Conservation (phyloP, 305 asterid species). For the Rubia peregrina region DNA sequence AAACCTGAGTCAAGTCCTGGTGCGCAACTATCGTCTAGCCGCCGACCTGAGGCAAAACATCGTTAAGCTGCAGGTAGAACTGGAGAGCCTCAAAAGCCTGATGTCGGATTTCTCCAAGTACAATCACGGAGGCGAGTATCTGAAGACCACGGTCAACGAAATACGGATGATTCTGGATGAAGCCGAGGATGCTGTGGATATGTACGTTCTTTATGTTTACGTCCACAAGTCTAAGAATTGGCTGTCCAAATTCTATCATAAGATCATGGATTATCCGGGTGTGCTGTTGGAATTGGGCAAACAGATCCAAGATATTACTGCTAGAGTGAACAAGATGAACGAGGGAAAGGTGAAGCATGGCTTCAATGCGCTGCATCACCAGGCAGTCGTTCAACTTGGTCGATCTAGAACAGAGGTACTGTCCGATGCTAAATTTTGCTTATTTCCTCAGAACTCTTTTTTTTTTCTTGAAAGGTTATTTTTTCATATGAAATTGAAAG, state of each 20-base stretch:
- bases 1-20: neutral
- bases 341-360: neutral
- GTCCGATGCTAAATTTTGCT: too few relatives aligned
- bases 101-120: slow-evolving; percentile 9
- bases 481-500: too few relatives aligned
- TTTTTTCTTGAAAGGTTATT: too few relatives aligned
- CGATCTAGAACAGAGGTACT: too few relatives aligned
- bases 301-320: neutral
- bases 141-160: slow-evolving; percentile 19
- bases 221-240: slow-evolving; percentile 21
- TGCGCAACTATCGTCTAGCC: neutral
- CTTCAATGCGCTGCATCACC: neutral
- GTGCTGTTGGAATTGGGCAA: neutral
- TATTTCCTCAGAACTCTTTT: too few relatives aligned
- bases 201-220: slow-evolving; percentile 19
- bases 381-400: too few relatives aligned
- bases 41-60: slow-evolving; percentile 4
- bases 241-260: slow-evolving; percentile 20
- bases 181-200: slow-evolving; percentile 33
- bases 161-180: slow-evolving; percentile 27
- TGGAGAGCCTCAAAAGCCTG: neutral
- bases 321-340: neutral
- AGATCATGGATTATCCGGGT: neutral
- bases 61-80: neutral
- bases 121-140: slow-evolving; percentile 6